Conservation (phyloP, 495 filamentous ascomycete genomes). For the Neurospora hispaniola region DNA sequence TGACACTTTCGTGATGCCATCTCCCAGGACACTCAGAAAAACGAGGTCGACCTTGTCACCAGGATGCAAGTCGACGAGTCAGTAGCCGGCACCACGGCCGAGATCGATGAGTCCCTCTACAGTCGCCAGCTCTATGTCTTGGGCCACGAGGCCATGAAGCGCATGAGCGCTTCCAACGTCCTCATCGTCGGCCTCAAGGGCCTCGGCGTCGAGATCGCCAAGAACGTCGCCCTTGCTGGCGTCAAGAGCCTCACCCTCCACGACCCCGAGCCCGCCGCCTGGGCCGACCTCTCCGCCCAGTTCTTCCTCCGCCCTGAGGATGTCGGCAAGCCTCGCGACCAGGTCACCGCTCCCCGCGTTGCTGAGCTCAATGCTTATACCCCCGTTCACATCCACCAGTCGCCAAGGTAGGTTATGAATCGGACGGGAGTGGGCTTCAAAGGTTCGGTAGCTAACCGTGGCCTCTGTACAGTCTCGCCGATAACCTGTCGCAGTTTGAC, state of each 20-base stretch:
- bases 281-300: conserved; percentile 85
- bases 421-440: too few species aligned
- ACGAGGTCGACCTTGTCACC: conserved; percentile 53
- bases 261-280: conserved; percentile 68
- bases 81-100: conserved; percentile 34
- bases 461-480: conserved; percentile 38
- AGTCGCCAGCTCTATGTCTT: conserved; percentile 96
- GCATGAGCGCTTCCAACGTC: conserved; percentile 93
- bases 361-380: conserved; percentile 95
- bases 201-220: conserved; percentile 95
- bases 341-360: conserved; percentile 76
- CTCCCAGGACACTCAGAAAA: conserved; percentile 30
- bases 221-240: conserved; percentile 96
- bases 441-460: conserved; percentile 11
- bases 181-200: conserved; percentile 88
- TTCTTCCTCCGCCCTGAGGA: conserved; percentile 89
- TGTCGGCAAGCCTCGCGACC: conserved; percentile 84
- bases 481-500: conserved; percentile 66
- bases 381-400: conserved; percentile 66
- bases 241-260: conserved; percentile 74
- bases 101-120: conserved; percentile 97
- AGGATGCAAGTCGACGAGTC: conserved; percentile 77
- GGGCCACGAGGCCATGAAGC: conserved; percentile 99
- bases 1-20: neutral
- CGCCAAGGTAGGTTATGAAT: conserved; percentile 25